These are phyloP conservation scores for Boletellus deceptivus DNA, from an alignment of 1,284 basidiomycete genomes.

Conservation along the genomic window DNA sequence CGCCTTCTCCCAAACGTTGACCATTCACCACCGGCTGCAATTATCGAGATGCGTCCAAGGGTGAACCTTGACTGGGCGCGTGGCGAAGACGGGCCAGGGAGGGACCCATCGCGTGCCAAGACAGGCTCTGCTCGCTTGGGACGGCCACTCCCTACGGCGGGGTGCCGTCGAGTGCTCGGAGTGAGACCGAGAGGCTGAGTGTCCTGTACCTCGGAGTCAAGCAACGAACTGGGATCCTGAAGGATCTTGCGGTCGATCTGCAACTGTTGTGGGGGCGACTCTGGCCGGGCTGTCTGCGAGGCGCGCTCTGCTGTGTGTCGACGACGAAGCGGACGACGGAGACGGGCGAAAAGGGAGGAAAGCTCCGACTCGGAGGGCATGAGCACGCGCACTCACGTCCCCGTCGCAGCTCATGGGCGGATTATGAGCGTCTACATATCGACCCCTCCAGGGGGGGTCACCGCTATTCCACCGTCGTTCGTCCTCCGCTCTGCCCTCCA, in stretches of 20 bases:
- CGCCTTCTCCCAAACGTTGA: constrained; percentile 43
- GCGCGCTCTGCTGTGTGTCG: constrained; percentile 25
- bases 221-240: constrained; percentile 29
- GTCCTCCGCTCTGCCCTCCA: not conserved
- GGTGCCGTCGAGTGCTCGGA: constrained; percentile 27
- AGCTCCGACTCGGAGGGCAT: not conserved
- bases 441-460: constrained; percentile 28
- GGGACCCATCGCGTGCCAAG: not conserved
- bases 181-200: constrained; percentile 26
- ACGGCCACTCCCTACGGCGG: constrained; percentile 7
- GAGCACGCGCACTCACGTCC: not conserved
- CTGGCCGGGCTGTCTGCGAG: constrained; percentile 1
- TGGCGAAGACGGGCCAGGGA: constrained; percentile 2
- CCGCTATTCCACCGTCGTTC: not conserved
- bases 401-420: not conserved
- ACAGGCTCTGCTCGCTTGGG: constrained; percentile 3
- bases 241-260: constrained; percentile 28
- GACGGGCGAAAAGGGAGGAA: constrained; percentile 37
- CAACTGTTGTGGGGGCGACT: constrained; percentile 3
- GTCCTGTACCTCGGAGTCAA: constrained; percentile 19
- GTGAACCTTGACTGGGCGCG: constrained; percentile 14
- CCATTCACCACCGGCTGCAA: constrained; percentile 37
- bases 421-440: not conserved
- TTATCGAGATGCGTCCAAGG: constrained; percentile 26
- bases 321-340: constrained; percentile 35